These are phyloP conservation scores for Podospora appendiculata DNA, from an alignment of 495 filamentous ascomycete genomes.

Conservation along the genomic window DNA sequence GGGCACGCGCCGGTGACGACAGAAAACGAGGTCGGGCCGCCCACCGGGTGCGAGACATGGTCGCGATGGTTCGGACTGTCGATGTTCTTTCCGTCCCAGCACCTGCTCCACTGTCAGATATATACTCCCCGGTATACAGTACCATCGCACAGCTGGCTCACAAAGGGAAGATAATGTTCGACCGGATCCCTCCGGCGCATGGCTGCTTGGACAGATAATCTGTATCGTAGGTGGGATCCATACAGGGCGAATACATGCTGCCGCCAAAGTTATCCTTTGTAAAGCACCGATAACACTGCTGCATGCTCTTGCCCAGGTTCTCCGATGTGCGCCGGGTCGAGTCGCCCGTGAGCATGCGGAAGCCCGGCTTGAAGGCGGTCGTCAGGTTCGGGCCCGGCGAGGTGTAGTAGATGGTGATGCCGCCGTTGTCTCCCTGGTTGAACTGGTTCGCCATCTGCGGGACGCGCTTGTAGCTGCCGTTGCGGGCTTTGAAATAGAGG, in stretches of 20 bases:
- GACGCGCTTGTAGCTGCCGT: slow-evolving; percentile 31
- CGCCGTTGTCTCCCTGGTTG: slow-evolving; percentile 24
- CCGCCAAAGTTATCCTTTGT: slow-evolving; percentile 21
- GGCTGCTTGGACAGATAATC: slow-evolving; percentile 17
- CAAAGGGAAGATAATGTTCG: slow-evolving; percentile 34
- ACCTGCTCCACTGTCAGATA: background rate
- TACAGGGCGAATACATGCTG: slow-evolving; percentile 22
- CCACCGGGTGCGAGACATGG: slow-evolving; percentile 26
- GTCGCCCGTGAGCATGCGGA: slow-evolving; percentile 22
- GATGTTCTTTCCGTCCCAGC: slow-evolving; percentile 26
- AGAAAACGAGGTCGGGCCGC: slow-evolving; percentile 12
- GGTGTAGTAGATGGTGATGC: slow-evolving; percentile 36
- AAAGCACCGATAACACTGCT: slow-evolving; percentile 32
- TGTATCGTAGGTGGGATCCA: slow-evolving; percentile 19
- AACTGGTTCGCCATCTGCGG: slow-evolving; percentile 29
- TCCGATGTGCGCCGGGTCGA: slow-evolving; percentile 13
- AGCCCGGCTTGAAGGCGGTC: slow-evolving; percentile 7
- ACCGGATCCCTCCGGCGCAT: slow-evolving; percentile 27
- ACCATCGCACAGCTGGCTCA: slow-evolving; percentile 3
- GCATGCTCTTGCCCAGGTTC: slow-evolving; percentile 16
- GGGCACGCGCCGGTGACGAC: slow-evolving; percentile 22
- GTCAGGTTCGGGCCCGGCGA: slow-evolving; percentile 23
- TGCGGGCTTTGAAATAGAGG: slow-evolving; percentile 26
- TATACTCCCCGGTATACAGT: background rate
- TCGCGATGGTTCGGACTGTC: slow-evolving; percentile 28